Percentiles rank a stretch among this genome's conserved stretches.
These are phyloP conservation scores for Geotrichum fermentans DNA, from an alignment of 1,139 yeast genomes.

Conservation along the genomic window DNA sequence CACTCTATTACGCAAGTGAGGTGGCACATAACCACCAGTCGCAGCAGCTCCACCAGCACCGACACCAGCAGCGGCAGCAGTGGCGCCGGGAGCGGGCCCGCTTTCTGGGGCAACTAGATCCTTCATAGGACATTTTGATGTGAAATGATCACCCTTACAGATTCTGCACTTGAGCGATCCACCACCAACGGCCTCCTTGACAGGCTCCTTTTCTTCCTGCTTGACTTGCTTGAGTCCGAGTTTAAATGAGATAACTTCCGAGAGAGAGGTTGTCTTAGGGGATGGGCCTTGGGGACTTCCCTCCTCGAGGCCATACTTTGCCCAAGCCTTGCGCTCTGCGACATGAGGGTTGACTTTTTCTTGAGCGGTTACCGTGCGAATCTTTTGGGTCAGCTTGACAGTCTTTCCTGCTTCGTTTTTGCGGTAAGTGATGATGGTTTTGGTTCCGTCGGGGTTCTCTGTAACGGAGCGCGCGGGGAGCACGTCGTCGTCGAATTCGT, in stretches of 20 bases:
- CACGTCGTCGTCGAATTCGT: conserved; percentile 31
- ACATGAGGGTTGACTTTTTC: conserved; percentile 61
- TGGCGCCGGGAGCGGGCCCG: conserved; percentile 34
- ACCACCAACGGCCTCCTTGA: conserved; percentile 56
- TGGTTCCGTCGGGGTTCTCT: conserved; percentile 80
- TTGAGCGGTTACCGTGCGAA: conserved; percentile 68
- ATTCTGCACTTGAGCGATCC: conserved; percentile 69
- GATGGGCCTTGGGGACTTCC: conserved; percentile 81
- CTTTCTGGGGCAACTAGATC: conserved; percentile 67
- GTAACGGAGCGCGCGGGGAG: conserved; percentile 55
- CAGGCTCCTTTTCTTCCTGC: conserved; percentile 42
- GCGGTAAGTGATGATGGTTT: conserved; percentile 76
- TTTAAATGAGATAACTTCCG: conserved; percentile 59
- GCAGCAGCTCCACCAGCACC: conserved; percentile 32
- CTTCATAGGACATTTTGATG: conserved; percentile 93
- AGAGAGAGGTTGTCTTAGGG: conserved; percentile 69
- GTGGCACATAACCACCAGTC: conserved; percentile 65
- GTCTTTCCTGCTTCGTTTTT: conserved; percentile 70
- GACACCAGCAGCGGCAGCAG: conserved; percentile 33
- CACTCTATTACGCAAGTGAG: conserved; percentile 64
- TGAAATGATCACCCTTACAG: conserved; percentile 93
- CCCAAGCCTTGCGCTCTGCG: conserved; percentile 43
- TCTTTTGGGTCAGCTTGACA: conserved; percentile 79
- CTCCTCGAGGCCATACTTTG: conserved; percentile 78
- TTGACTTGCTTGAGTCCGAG: conserved; percentile 32